Conservation (phyloP, 2,329 filamentous ascomycete genomes). For the Scytalidium lignicola region DNA sequence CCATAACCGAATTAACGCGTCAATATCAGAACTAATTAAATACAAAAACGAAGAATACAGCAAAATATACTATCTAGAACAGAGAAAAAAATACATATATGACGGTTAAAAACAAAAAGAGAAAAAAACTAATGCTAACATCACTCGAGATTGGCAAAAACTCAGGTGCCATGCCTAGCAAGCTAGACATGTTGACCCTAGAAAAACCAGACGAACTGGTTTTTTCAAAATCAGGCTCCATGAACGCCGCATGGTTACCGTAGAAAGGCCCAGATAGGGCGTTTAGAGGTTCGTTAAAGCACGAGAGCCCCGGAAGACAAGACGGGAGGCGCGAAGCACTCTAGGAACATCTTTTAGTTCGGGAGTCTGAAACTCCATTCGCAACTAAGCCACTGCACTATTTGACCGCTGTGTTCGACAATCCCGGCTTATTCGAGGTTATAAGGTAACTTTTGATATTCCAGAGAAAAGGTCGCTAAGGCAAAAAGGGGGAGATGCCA, state of each 20-base stretch:
- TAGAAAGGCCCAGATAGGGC: neutral
- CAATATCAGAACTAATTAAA: too few relatives aligned
- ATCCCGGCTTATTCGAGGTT: neutral
- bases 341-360: neutral
- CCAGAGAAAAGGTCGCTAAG: neutral
- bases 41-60: too few relatives aligned
- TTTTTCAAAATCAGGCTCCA: conserved; percentile 13
- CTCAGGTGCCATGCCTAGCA: neutral
- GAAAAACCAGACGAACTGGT: neutral
- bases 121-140: neutral
- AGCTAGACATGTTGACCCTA: neutral
- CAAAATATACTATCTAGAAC: neutral
- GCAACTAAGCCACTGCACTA: neutral
- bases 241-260: neutral
- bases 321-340: neutral
- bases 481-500: conserved; percentile 1
- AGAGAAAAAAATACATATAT: neutral
- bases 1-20: too few relatives aligned
- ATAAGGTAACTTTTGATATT: neutral
- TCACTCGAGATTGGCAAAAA: neutral
- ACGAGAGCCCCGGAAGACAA: neutral
- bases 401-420: neutral
- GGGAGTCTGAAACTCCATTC: neutral
- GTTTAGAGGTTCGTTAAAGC: neutral
- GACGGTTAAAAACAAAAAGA: neutral